Evolutionary conservation across 106 monocot genomes (phyloP), one percentile per base, ranked within the genome.

Genomic region (Allium sativum): DNA sequence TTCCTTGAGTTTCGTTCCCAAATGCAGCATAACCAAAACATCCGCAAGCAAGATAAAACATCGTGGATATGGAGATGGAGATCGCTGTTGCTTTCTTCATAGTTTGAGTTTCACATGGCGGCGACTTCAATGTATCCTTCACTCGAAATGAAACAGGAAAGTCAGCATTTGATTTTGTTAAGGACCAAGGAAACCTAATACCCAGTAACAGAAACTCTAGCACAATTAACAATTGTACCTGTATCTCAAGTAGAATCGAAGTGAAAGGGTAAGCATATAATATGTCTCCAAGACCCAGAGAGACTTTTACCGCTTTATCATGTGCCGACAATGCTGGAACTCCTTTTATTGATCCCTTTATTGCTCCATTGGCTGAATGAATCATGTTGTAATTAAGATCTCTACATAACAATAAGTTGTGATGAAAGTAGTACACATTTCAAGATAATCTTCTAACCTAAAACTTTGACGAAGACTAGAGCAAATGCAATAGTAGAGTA

Each of bases 11-110:
- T n/a, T 63, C 74, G 46, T 90, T 61, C 7, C 95, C 90, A 64
- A 96, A 96, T n/a, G 95, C 86, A 0, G 90, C 86, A 55, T 95
- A 95, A 40, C 95, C 95, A 47, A 95, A 84, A 68, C 90, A 90
- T 10, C 87, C 90, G 10, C 95, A 95, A 56, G 87, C 74, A 41
- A 95, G 86, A 69, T 95, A 95, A 75, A 95, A 95, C 81, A 87
- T 87, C 12, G 95, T 80, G 48, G 90, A 90, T 67, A 78, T 55
- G 31, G 76, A 44, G 18, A 95, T 62, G 56, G 84, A 74, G 18
- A 76, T 53, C 70, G 66, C 73, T 0, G 90, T 81, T 13, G 90
- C 90, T 58, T 68, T 95, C 77, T 84, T 95, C 86, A 95, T 87
- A 7, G 90, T 90, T 61, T 77, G 56, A 61, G 79, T 84, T 62